A percentile compares a stretch with the other conserved stretches of the same genome.
phyloP scores from a whole-genome alignment of 139 green algal genomes.

The Micromonas pusilla region DNA sequence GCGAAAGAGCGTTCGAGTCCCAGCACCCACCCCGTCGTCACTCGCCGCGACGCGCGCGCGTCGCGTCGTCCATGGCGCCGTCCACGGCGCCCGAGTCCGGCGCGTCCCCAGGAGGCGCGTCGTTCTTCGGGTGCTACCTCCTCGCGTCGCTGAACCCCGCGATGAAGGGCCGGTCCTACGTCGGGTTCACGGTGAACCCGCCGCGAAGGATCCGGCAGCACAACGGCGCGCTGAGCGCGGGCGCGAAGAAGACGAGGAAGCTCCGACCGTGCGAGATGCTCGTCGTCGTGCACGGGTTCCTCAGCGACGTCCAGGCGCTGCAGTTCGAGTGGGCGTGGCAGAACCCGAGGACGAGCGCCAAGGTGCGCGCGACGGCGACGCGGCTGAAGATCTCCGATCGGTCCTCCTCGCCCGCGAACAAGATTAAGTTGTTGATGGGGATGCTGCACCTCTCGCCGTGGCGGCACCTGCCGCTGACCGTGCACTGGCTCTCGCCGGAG shows the following conservation, averaged over 20 bases:
- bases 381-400: constrained; percentile 27
- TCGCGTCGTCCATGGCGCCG: background rate
- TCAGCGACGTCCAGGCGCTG: constrained; percentile 63
- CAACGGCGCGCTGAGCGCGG: constrained; percentile 73
- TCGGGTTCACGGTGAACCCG: constrained; percentile 60
- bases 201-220: constrained; percentile 73
- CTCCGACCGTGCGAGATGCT: constrained; percentile 85
- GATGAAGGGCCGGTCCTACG: constrained; percentile 30
- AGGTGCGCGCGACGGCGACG: constrained; percentile 38
- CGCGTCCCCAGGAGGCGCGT: background rate
- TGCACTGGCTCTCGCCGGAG: constrained; percentile 60
- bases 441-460: constrained; percentile 72
- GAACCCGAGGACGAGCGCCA: constrained; percentile 60
- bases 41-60: no score
- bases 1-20: no score
- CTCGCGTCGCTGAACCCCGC: constrained; percentile 15
- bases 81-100: no score
- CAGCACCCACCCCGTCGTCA: no score
- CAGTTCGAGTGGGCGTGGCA: constrained; percentile 97
- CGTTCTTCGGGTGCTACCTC: constrained; percentile 34
- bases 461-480: constrained; percentile 68
- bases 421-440: constrained; percentile 53
- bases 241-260: constrained; percentile 60
- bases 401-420: constrained; percentile 62
- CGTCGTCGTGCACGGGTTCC: constrained; percentile 60